These are phyloP conservation scores for Alternaria ethzedia DNA, from an alignment of 2,329 filamentous ascomycete species.

Conservation along the genomic window DNA sequence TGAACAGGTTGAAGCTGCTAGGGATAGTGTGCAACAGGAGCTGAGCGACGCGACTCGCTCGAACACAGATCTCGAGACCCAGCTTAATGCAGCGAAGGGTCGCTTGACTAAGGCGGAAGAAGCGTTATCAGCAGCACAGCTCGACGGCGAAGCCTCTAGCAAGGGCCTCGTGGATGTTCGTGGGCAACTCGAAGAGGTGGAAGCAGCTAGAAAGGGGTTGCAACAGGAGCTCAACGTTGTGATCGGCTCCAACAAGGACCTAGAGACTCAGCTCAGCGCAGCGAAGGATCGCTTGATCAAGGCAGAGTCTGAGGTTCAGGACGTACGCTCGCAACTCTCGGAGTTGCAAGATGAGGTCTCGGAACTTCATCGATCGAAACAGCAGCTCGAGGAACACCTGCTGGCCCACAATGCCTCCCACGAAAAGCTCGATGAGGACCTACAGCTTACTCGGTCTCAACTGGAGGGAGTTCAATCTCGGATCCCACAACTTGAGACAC, in stretches of 20 bases:
- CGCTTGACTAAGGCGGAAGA: slow-evolving; percentile 19
- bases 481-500: slow-evolving; percentile 9
- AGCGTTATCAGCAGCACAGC: slow-evolving; percentile 8
- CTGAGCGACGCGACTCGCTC: slow-evolving; percentile 7
- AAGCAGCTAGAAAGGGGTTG: slow-evolving; percentile 10
- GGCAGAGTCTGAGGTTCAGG: slow-evolving; percentile 14
- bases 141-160: slow-evolving; percentile 15
- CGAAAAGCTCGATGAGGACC: slow-evolving; percentile 19
- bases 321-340: slow-evolving; percentile 18
- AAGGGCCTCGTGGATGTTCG: slow-evolving; percentile 16
- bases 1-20: slow-evolving; percentile 7
- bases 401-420: slow-evolving; percentile 18
- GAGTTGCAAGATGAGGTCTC: slow-evolving; percentile 24
- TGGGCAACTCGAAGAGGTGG: slow-evolving; percentile 8
- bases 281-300: slow-evolving; percentile 16
- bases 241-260: background rate
- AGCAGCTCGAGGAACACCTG: slow-evolving; percentile 25
- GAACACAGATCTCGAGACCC: slow-evolving; percentile 9
- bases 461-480: slow-evolving; percentile 19
- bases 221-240: slow-evolving; percentile 14
- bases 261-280: slow-evolving; percentile 17
- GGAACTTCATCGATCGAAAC: slow-evolving; percentile 22
- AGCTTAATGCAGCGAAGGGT: slow-evolving; percentile 14
- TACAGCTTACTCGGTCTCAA: slow-evolving; percentile 21
- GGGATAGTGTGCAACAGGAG: slow-evolving; percentile 9